A percentile compares a stretch with the other conserved stretches of the same genome.
Evolutionary conservation across 306 rosid species (phyloP).

Genomic region (Quercus engelmannii): DNA sequence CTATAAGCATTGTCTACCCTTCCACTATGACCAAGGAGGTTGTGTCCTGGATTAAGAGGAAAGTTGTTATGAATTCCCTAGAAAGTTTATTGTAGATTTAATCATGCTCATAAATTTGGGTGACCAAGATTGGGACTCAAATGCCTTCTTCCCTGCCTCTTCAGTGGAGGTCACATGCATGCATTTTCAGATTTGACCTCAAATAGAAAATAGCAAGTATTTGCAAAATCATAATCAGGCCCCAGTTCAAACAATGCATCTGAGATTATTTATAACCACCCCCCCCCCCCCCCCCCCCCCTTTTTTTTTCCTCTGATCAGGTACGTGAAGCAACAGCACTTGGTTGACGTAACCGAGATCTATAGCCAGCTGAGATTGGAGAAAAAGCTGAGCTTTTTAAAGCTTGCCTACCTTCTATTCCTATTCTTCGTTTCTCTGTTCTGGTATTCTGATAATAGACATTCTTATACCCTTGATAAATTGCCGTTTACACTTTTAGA

Average conservation of each 20-base stretch:
- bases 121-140: background rate
- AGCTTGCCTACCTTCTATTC: slow-evolving; percentile 46
- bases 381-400: slow-evolving; percentile 56
- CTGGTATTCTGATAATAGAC: slow-evolving; percentile 43
- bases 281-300: too few species aligned
- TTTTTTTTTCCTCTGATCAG: slow-evolving; percentile 22
- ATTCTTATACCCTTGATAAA: background rate
- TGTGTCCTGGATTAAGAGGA: background rate
- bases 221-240: background rate
- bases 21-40: background rate
- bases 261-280: slow-evolving; percentile 17
- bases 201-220: background rate
- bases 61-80: background rate
- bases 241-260: background rate
- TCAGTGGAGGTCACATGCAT: background rate
- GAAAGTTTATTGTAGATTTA: background rate
- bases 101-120: background rate
- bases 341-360: slow-evolving; percentile 87
- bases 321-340: slow-evolving; percentile 47
- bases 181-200: background rate
- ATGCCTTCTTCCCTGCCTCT: too few species aligned
- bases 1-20: background rate
- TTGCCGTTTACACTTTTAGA: slow-evolving; percentile 7
- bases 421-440: slow-evolving; percentile 50
- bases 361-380: slow-evolving; percentile 67